Base-by-base conservation (phyloP, 352 stramenopile species). In the Phytophthora litchii region DNA sequence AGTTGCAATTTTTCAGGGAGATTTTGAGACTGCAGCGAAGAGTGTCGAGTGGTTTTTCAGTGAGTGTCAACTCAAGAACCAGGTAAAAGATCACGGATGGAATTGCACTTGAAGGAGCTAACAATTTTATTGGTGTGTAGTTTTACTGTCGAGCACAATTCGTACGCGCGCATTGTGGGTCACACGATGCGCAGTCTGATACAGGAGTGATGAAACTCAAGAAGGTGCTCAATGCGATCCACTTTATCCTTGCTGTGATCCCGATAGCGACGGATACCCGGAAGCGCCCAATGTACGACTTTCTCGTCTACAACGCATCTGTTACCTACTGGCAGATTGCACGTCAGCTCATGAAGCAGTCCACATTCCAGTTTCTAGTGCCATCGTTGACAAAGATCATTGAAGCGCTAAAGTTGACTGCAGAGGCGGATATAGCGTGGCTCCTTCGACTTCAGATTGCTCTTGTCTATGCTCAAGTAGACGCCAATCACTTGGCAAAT, bases 271-370 rank as follows among this genome's bases (percentile, higher is more conserved):
- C 70, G 2, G 74, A 92, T 17, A 54, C 67, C 1, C 70, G 60
- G 14, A 85, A 86, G 6, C 79, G 86, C 0, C 79, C 81, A 10
- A 60, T 66, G 10, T 97, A 97, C 70, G 80, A 95, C 47, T 97
- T 97, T 54, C 75, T 97, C 13, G 76, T 97, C 47, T 97, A 97
- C 84, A 97, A 97, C 49, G 86, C 86, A 10, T 96, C 85, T 0
- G 78, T 97, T 10, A 77, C 80, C 23, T 94, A 92, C 48, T 97
- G 90, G 90, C 82, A 84, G 16, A 79, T 97, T 43, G 75, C 86
- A 41, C 72, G 89, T 4, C 78, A 87, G 50, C 70, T 96, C 21
- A 92, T 97, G 76, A 94, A 94, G 49, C 65, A 69, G 11, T 74
- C 76, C 3, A 91, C 72, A 1, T 88, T 88, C 21, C 82, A 90